These are phyloP conservation scores for Starmerella vaccinii DNA, from an alignment of 805 yeast species.

Conservation along the genomic window DNA sequence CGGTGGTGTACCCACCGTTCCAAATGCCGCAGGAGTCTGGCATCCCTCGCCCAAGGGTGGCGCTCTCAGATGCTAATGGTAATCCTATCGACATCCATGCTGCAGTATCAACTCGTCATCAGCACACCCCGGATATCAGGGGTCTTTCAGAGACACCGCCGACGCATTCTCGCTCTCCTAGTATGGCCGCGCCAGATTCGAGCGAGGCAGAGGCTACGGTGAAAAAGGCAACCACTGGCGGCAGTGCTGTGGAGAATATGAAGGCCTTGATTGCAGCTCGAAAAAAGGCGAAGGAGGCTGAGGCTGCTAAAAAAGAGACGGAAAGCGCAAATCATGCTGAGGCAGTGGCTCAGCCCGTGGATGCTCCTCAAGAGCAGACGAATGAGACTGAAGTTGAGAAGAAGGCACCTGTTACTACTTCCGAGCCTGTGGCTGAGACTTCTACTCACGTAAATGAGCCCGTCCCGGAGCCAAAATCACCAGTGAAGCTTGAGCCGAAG, in stretches of 20 bases:
- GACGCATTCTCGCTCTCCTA: background rate
- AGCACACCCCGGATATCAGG: background rate
- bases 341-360: conserved; percentile 8
- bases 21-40: background rate
- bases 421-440: too few relatives aligned
- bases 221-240: conserved; percentile 12
- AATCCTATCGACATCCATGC: conserved; percentile 11
- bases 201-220: conserved; percentile 2
- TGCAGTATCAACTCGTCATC: background rate
- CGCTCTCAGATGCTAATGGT: conserved; percentile 17
- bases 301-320: conserved; percentile 6
- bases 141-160: background rate
- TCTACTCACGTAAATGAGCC: too few relatives aligned
- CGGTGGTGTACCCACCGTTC: background rate
- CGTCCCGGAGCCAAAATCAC: too few relatives aligned
- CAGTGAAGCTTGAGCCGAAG: conserved; percentile 12
- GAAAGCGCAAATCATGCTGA: too few relatives aligned
- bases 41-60: conserved; percentile 5
- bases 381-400: conserved; percentile 7
- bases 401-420: too few relatives aligned
- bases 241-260: conserved; percentile 15
- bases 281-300: conserved; percentile 16
- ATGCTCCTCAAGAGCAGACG: background rate
- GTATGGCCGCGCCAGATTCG: background rate
- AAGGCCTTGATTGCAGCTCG: conserved; percentile 14